These are phyloP conservation scores for Inga oerstediana DNA, from an alignment of 306 rosid genomes.

Conservation along the genomic window DNA sequence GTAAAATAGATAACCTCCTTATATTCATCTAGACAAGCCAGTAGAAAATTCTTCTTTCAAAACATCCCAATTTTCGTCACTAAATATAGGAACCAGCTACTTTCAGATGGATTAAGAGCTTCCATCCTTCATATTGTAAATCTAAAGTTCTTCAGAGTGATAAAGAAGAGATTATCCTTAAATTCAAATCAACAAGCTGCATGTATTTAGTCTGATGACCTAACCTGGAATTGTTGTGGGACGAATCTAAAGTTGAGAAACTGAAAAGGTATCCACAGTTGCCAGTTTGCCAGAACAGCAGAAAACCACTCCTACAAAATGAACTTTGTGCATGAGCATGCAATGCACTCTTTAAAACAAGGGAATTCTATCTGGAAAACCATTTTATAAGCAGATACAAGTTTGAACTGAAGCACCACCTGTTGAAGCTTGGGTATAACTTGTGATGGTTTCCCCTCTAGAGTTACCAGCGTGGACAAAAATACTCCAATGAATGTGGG, in stretches of 20 bases:
- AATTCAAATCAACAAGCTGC: constrained; percentile 27
- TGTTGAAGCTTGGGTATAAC: constrained; percentile 88
- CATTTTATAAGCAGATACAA: constrained; percentile 22
- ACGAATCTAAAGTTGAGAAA: constrained; percentile 94
- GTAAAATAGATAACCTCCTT: constrained; percentile 1
- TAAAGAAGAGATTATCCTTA: constrained; percentile 6
- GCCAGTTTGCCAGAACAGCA: constrained; percentile 87
- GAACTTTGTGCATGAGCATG: constrained; percentile 32
- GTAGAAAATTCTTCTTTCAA: constrained; percentile 19
- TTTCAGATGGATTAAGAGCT: constrained; percentile 24
- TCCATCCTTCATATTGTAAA: background rate
- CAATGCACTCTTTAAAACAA: constrained; percentile 24
- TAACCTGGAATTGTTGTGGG: constrained; percentile 96
- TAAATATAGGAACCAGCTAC: background rate
- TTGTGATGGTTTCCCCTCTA: constrained; percentile 79
- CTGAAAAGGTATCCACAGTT: constrained; percentile 97
- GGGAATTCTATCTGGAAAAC: constrained; percentile 9
- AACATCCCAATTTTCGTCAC: constrained; percentile 18
- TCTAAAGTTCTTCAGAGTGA: constrained; percentile 6
- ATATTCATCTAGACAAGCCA: background rate
- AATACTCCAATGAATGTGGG: constrained; percentile 81
- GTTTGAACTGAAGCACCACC: constrained; percentile 48
- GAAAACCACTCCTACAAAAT: constrained; percentile 88
- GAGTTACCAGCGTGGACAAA: constrained; percentile 72
- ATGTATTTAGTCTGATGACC: constrained; percentile 26